Percentiles rank a stretch among this genome's conserved stretches.
These are phyloP conservation scores for Dissophora globulifera DNA, from an alignment of 192 early-diverging fungal genomes.

Conservation along the genomic window DNA sequence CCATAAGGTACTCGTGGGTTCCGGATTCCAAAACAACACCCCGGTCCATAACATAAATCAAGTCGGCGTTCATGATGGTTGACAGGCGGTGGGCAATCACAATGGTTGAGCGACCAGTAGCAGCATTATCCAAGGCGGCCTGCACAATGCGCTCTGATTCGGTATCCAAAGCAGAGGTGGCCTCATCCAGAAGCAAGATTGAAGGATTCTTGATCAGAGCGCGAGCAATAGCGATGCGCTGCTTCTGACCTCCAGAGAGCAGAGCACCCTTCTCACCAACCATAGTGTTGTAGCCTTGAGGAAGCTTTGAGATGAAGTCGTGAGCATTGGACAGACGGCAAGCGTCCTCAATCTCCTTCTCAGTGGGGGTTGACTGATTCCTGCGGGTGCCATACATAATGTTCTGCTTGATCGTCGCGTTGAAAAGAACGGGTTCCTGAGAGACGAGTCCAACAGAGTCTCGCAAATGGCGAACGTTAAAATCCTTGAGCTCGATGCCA, in stretches of 20 bases:
- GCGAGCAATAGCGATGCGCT: conserved; percentile 95
- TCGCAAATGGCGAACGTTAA: conserved; percentile 74
- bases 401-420: conserved; percentile 81
- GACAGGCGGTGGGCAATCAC: conserved; percentile 92
- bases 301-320: conserved; percentile 76
- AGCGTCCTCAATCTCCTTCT: conserved; percentile 76
- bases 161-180: conserved; percentile 88
- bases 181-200: conserved; percentile 90
- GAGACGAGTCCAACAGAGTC: conserved; percentile 76
- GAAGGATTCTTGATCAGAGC: conserved; percentile 90
- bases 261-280: conserved; percentile 87
- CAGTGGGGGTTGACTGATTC: conserved; percentile 66
- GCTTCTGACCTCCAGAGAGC: conserved; percentile 91
- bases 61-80: conserved; percentile 86
- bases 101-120: conserved; percentile 86
- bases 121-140: conserved; percentile 80
- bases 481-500: conserved; percentile 62
- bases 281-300: conserved; percentile 87
- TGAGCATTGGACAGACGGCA: conserved; percentile 78
- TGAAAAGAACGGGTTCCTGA: conserved; percentile 85
- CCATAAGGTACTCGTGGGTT: conserved; percentile 80
- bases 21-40: conserved; percentile 80
- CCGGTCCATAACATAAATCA: conserved; percentile 87
- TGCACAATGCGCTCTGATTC: conserved; percentile 84
- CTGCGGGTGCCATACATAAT: conserved; percentile 66